Percentiles rank a stretch among this genome's conserved stretches.
phyloP scores from a whole-genome alignment of 768 basidiomycete species.

The Boletus huronensis region DNA sequence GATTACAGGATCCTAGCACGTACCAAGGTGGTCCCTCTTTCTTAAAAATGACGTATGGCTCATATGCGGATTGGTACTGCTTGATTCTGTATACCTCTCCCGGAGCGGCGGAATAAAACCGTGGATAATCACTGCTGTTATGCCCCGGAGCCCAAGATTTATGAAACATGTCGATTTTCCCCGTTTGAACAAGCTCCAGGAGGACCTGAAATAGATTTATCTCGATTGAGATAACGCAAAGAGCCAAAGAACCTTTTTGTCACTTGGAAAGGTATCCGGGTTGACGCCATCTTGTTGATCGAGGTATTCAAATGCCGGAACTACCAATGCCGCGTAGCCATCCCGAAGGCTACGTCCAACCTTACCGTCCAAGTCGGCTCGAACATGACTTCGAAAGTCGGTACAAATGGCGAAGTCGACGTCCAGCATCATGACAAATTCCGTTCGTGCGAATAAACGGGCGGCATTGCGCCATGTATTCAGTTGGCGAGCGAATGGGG shows the following conservation, averaged over 20 bases:
- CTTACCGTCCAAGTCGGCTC: conserved; percentile 34
- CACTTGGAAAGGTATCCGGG: conserved; percentile 55
- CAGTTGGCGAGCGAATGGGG: conserved; percentile 78
- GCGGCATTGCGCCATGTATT: conserved; percentile 90
- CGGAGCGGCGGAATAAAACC: conserved; percentile 56
- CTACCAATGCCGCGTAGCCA: conserved; percentile 69
- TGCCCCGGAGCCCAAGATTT: conserved; percentile 75
- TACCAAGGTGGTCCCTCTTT: conserved; percentile 76
- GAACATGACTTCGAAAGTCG: conserved; percentile 63
- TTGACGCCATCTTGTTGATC: conserved; percentile 62
- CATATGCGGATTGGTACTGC: conserved; percentile 79
- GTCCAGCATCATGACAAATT: conserved; percentile 88
- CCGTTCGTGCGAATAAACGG: conserved; percentile 77
- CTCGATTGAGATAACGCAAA: neutral
- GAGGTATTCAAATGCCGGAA: conserved; percentile 83
- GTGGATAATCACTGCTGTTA: conserved; percentile 73
- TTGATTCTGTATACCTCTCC: conserved; percentile 74
- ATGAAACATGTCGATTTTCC: conserved; percentile 73
- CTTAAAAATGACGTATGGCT: conserved; percentile 83
- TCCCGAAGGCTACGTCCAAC: conserved; percentile 43
- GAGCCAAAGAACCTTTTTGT: conserved; percentile 51
- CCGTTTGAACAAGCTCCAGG: conserved; percentile 51
- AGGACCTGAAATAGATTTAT: conserved; percentile 40
- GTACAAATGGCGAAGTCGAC: conserved; percentile 87
- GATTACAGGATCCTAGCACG: conserved; percentile 12